Evolutionary conservation across 1,139 yeast genomes (phyloP).

Genomic region (Zygoascus sp.): DNA sequence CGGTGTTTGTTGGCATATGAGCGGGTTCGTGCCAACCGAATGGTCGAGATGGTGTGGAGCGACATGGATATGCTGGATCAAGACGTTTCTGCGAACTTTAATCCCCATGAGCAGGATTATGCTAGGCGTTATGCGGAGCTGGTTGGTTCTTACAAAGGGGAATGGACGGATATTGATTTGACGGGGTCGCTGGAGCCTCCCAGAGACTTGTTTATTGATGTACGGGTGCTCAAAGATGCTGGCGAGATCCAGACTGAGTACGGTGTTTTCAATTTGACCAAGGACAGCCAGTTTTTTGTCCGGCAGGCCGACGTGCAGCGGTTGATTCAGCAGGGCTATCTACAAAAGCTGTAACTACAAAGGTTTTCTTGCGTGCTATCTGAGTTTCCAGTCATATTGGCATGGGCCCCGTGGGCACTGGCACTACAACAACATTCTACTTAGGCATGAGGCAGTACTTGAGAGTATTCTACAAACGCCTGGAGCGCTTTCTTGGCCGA

Average conservation of each 20-base stretch:
- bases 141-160: constrained; percentile 70
- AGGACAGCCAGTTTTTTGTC: constrained; percentile 91
- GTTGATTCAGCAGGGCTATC: constrained; percentile 87
- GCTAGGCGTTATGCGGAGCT: constrained; percentile 65
- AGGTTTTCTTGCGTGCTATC: too few relatives aligned
- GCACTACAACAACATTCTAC: too few relatives aligned
- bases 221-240: constrained; percentile 86
- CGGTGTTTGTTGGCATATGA: constrained; percentile 85
- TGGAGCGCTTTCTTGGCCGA: constrained; percentile 57
- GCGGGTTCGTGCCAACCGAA: constrained; percentile 58
- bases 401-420: too few relatives aligned
- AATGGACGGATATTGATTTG: constrained; percentile 79
- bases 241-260: constrained; percentile 98
- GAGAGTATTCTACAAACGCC: constrained; percentile 42
- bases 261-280: constrained; percentile 92
- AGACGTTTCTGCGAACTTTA: constrained; percentile 47
- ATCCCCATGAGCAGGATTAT: constrained; percentile 79
- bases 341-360: constrained; percentile 64
- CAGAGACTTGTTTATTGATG: constrained; percentile 84
- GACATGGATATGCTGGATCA: constrained; percentile 36
- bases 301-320: constrained; percentile 92
- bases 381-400: too few relatives aligned
- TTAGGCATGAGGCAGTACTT: constrained; percentile 1
- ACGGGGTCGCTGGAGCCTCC: constrained; percentile 90
- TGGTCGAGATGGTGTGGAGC: constrained; percentile 72